A percentile compares a stretch with the other conserved stretches of the same genome.
These are phyloP conservation scores for Xylariaceae sp. DNA, from an alignment of 2,329 filamentous ascomycete species.

Conservation along the genomic window DNA sequence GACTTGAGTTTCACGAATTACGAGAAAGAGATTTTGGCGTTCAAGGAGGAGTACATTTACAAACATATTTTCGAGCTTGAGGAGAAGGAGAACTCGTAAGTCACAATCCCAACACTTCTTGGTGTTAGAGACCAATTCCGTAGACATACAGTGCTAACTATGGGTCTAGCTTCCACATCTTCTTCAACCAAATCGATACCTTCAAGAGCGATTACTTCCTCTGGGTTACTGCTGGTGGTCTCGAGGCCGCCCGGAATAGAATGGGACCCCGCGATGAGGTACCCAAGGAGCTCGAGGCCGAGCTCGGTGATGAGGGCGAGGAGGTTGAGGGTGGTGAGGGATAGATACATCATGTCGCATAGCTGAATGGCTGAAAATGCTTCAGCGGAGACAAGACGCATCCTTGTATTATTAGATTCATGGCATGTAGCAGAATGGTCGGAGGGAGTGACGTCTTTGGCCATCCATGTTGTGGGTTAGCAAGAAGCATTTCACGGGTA, in stretches of 20 bases:
- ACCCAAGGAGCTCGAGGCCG: conserved; percentile 37
- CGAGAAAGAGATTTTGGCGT: conserved; percentile 73
- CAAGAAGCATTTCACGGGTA: too few species aligned
- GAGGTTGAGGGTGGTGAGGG: conserved; percentile 44
- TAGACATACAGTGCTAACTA: conserved; percentile 21
- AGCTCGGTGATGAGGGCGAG: conserved; percentile 49
- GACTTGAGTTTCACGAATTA: conserved; percentile 74
- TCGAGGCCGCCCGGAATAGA: conserved; percentile 53
- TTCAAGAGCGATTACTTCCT: conserved; percentile 68
- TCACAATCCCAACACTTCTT: conserved; percentile 21
- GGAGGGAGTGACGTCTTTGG: too few species aligned
- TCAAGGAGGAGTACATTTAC: conserved; percentile 92
- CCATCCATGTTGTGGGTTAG: too few species aligned
- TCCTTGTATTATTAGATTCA: neutral
- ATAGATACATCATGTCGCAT: neutral
- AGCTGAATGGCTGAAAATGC: neutral
- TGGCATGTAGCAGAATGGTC: neutral
- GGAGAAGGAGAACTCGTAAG: conserved; percentile 79
- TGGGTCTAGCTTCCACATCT: conserved; percentile 59
- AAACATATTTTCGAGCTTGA: conserved; percentile 86
- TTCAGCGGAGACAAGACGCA: neutral
- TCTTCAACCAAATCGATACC: conserved; percentile 75
- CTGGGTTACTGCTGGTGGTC: conserved; percentile 66
- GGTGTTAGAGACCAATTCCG: neutral
- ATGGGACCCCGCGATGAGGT: conserved; percentile 38